A percentile compares a stretch with the other conserved stretches of the same genome.
These are phyloP conservation scores for Boletellus sp. DNA, from an alignment of 1,284 basidiomycete species.

Conservation along the genomic window DNA sequence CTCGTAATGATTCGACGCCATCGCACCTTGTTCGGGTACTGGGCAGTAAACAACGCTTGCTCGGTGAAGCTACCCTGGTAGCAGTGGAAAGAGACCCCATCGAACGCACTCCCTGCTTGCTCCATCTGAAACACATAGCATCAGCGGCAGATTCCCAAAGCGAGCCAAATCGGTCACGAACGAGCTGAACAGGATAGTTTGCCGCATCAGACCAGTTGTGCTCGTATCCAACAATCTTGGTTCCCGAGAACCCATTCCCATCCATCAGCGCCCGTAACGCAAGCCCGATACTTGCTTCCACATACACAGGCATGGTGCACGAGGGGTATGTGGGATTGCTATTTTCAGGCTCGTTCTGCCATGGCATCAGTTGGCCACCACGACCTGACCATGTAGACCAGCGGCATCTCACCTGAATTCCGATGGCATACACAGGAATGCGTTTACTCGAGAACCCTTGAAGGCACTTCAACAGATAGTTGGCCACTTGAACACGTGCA, in stretches of 20 bases:
- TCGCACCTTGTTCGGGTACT: slow-evolving; percentile 41
- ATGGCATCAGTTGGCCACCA: background rate
- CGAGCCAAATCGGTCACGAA: slow-evolving; percentile 23
- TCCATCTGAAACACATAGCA: slow-evolving; percentile 38
- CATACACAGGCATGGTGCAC: slow-evolving; percentile 36
- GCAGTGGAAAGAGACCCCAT: slow-evolving; percentile 51
- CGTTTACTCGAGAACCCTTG: slow-evolving; percentile 45
- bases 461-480: slow-evolving; percentile 45
- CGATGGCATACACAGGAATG: slow-evolving; percentile 42
- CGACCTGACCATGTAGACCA: background rate
- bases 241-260: slow-evolving; percentile 40
- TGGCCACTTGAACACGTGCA: slow-evolving; percentile 37
- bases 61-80: slow-evolving; percentile 41
- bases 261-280: slow-evolving; percentile 44
- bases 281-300: slow-evolving; percentile 42
- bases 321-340: slow-evolving; percentile 44
- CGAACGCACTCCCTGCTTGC: slow-evolving; percentile 42
- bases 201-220: slow-evolving; percentile 51
- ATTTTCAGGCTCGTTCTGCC: slow-evolving; percentile 52
- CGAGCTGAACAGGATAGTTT: slow-evolving; percentile 46
- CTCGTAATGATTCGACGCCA: background rate
- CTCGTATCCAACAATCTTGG: slow-evolving; percentile 47
- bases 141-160: background rate
- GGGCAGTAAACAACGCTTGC: slow-evolving; percentile 44
- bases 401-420: slow-evolving; percentile 39